Percentiles rank a stretch among this genome's conserved stretches.
phyloP scores from a whole-genome alignment of 352 stramenopile species.

The Pythium sp. region DNA sequence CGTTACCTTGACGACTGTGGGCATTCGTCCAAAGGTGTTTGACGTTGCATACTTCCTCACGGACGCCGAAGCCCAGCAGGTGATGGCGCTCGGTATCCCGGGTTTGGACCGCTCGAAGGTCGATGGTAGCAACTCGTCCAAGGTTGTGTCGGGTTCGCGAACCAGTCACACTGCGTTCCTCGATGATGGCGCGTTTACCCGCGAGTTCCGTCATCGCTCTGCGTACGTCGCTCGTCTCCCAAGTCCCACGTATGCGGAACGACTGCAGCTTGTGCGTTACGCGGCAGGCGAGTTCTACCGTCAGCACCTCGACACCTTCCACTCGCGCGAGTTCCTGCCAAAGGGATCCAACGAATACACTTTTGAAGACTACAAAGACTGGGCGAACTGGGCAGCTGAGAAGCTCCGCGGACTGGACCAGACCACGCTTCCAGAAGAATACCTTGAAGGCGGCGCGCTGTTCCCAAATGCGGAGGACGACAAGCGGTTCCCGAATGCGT shows the following conservation, averaged over 20 bases:
- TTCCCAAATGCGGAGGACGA: conserved; percentile 59
- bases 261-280: conserved; percentile 78
- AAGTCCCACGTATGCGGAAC: conserved; percentile 64
- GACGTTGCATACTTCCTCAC: conserved; percentile 72
- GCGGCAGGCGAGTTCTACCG: conserved; percentile 79
- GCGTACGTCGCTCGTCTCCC: conserved; percentile 61
- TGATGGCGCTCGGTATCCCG: conserved; percentile 51
- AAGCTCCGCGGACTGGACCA: conserved; percentile 44
- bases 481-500: conserved; percentile 52
- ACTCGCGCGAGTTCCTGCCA: conserved; percentile 67
- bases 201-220: conserved; percentile 67
- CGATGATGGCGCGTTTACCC: conserved; percentile 58
- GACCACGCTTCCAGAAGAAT: conserved; percentile 45
- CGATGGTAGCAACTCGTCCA: conserved; percentile 59
- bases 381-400: conserved; percentile 57
- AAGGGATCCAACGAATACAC: conserved; percentile 34
- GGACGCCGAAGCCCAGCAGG: conserved; percentile 47
- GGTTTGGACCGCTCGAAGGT: conserved; percentile 68
- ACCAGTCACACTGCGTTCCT: conserved; percentile 85
- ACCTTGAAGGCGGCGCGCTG: conserved; percentile 50
- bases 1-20: conserved; percentile 67
- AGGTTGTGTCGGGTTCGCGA: conserved; percentile 54
- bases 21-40: conserved; percentile 67
- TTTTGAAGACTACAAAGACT: conserved; percentile 64
- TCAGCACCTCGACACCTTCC: conserved; percentile 80